Percentiles rank a stretch among this genome's conserved stretches.
Evolutionary conservation across 176 grass and related monocot genomes (phyloP).

Genomic region (Oryza punctata): DNA sequence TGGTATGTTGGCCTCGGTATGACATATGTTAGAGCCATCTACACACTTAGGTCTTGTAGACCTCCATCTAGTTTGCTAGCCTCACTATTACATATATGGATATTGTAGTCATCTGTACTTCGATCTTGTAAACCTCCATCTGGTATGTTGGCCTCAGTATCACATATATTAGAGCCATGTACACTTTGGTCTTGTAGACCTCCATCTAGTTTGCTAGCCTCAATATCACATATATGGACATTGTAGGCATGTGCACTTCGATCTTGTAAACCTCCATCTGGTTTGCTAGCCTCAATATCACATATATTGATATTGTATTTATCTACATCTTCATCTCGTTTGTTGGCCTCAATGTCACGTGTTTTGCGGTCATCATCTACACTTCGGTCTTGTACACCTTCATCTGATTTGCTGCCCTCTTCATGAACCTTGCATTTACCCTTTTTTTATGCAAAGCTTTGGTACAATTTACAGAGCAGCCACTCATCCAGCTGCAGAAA

Average conservation of each 20-base stretch:
- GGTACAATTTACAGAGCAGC: constrained; percentile 25
- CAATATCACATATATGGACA: too few relatives aligned
- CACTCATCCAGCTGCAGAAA: constrained; percentile 37
- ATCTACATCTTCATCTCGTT: neutral
- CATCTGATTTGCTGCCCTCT: neutral
- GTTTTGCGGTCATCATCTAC: neutral
- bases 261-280: too few relatives aligned
- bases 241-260: too few relatives aligned
- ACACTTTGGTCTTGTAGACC: neutral
- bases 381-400: neutral
- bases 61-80: neutral
- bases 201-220: neutral
- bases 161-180: neutral
- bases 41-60: neutral
- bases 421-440: neutral
- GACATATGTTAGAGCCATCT: too few relatives aligned
- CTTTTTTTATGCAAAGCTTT: neutral
- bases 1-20: too few relatives aligned
- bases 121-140: too few relatives aligned
- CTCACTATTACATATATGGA: neutral
- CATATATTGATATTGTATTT: neutral
- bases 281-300: neutral
- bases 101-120: too few relatives aligned
- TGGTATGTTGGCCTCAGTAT: too few relatives aligned
- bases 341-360: neutral